A percentile compares a stretch with the other conserved stretches of the same genome.
Evolutionary conservation across 129 eudicot species (phyloP).

Genomic region (Flaveria bidentis): DNA sequence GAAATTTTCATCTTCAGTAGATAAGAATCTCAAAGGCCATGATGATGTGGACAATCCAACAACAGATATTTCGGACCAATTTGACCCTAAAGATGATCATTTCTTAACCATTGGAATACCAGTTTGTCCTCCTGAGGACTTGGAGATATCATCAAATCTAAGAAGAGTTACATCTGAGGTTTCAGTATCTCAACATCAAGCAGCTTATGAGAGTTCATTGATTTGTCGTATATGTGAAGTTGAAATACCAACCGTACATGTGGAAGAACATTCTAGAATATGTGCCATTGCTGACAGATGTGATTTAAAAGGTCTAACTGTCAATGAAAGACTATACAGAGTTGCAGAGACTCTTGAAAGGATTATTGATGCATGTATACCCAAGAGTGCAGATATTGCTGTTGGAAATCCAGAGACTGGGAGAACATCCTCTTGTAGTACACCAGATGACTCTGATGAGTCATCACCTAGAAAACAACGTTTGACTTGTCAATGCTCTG

Average conservation of each 20-base stretch:
- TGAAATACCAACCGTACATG: slow-evolving; percentile 88
- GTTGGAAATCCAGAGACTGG: slow-evolving; percentile 53
- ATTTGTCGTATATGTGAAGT: slow-evolving; percentile 98
- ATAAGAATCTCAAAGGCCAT: slow-evolving; percentile 47
- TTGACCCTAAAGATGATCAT: slow-evolving; percentile 44
- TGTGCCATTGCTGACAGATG: slow-evolving; percentile 98
- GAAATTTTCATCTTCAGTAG: slow-evolving; percentile 68
- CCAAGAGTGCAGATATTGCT: slow-evolving; percentile 53
- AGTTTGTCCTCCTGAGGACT: slow-evolving; percentile 41
- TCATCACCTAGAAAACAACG: slow-evolving; percentile 49
- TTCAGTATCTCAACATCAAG: slow-evolving; percentile 51
- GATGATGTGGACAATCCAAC: slow-evolving; percentile 54
- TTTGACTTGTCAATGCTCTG: slow-evolving; percentile 45
- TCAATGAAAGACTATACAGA: slow-evolving; percentile 82
- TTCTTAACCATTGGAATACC: slow-evolving; percentile 45
- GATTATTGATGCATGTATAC: slow-evolving; percentile 78
- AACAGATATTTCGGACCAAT: slow-evolving; percentile 41
- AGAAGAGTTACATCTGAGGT: slow-evolving; percentile 47
- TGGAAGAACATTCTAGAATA: slow-evolving; percentile 96
- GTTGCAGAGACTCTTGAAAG: slow-evolving; percentile 85
- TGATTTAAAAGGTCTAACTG: slow-evolving; percentile 84
- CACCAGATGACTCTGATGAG: slow-evolving; percentile 57
- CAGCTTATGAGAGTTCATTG: slow-evolving; percentile 71
- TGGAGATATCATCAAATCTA: slow-evolving; percentile 47
- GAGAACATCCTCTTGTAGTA: slow-evolving; percentile 54